These are phyloP conservation scores for Coemansia biformis DNA, from an alignment of 192 early-diverging fungal genomes.

Conservation along the genomic window DNA sequence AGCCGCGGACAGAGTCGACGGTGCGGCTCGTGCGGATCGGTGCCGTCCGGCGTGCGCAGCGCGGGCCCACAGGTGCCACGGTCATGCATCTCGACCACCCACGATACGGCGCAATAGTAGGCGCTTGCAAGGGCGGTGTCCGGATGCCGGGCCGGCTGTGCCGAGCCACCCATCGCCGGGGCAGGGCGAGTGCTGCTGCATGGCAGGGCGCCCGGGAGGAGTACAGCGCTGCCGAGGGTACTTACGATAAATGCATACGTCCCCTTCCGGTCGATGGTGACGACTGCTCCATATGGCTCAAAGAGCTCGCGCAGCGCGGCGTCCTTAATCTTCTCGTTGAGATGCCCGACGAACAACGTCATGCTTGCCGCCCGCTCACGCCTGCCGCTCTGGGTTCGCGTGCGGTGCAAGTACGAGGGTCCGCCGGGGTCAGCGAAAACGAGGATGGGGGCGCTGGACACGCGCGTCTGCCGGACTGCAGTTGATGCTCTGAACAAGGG, in stretches of 20 bases:
- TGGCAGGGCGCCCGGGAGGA: too few species aligned
- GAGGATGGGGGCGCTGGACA: too few species aligned
- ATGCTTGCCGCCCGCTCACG: slow-evolving; percentile 3
- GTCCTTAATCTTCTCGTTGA: slow-evolving; percentile 30
- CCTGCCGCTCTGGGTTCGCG: too few species aligned
- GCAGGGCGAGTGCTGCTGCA: background rate
- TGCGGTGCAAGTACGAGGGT: too few species aligned
- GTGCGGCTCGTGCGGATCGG: too few species aligned
- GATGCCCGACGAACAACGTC: slow-evolving; percentile 41
- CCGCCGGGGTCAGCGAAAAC: too few species aligned
- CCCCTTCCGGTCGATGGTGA: slow-evolving; percentile 27
- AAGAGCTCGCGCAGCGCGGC: slow-evolving; percentile 18
- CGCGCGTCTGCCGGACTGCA: too few species aligned
- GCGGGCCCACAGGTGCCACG: too few species aligned
- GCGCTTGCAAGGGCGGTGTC: background rate
- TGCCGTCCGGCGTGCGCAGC: too few species aligned
- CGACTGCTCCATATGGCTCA: slow-evolving; percentile 17
- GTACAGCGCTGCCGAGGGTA: background rate
- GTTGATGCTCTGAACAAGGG: too few species aligned
- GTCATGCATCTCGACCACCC: too few species aligned
- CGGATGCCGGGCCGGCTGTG: background rate
- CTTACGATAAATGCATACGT: slow-evolving; percentile 45
- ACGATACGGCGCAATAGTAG: background rate
- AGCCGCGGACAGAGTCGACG: too few species aligned
- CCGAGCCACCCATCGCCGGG: background rate